Conservation (phyloP, 352 stramenopile species). For the Phytophthora cryptogea region DNA sequence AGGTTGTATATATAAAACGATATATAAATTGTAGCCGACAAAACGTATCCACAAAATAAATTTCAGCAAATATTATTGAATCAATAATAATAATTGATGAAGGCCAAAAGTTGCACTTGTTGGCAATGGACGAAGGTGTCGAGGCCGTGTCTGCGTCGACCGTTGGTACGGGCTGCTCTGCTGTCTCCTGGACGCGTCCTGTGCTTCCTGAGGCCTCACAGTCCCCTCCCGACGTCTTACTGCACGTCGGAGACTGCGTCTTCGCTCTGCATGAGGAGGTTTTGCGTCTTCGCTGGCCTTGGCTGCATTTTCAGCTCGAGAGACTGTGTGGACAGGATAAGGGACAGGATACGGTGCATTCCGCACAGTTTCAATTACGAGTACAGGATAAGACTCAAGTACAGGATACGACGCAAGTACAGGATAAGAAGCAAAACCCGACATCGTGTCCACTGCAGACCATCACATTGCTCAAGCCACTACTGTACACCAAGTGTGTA, state of each 20-base stretch:
- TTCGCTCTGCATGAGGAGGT: conserved; percentile 46
- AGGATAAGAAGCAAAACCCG: neutral
- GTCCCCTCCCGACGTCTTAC: conserved; percentile 36
- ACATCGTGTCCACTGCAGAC: conserved; percentile 22
- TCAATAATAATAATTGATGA: neutral
- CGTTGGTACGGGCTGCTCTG: neutral
- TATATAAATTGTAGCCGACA: too few relatives aligned
- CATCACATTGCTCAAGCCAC: conserved; percentile 22
- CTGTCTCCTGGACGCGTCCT: conserved; percentile 9
- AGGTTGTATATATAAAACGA: too few relatives aligned
- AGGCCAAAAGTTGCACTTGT: conserved; percentile 13
- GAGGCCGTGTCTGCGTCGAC: conserved; percentile 6
- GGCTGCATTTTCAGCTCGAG: conserved; percentile 36
- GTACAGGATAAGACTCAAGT: conserved; percentile 1
- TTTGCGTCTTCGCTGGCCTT: conserved; percentile 35
- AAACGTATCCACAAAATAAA: too few relatives aligned
- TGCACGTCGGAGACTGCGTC: conserved; percentile 56
- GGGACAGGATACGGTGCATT: neutral
- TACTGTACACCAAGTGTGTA: conserved; percentile 23
- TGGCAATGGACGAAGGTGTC: conserved; percentile 7
- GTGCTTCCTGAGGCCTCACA: conserved; percentile 11
- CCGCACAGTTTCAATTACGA: conserved; percentile 15
- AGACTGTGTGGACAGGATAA: conserved; percentile 20
- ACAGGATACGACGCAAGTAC: neutral
- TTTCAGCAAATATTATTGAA: neutral